phyloP scores from a whole-genome alignment of 768 basidiomycete genomes.

The Amanita pseudoporphyria region DNA sequence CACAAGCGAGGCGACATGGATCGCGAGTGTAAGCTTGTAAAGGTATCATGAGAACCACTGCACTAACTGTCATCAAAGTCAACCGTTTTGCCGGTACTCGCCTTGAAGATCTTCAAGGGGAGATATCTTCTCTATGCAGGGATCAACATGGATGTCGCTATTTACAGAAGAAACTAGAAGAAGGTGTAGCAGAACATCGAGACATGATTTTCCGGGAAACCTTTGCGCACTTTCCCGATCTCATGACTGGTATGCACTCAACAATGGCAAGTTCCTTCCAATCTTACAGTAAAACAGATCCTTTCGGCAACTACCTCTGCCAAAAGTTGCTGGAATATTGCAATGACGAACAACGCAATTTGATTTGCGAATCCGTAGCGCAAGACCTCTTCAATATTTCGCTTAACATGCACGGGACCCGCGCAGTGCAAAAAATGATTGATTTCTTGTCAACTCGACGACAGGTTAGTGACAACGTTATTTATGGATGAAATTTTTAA shows the following conservation, averaged over 20 bases:
- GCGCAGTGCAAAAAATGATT: conserved; percentile 99
- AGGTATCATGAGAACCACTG: neutral
- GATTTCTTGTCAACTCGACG: conserved; percentile 94
- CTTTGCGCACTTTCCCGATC: conserved; percentile 92
- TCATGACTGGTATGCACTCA: conserved; percentile 75
- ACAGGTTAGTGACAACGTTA: conserved; percentile 54
- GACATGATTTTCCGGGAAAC: conserved; percentile 99
- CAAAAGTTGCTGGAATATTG: conserved; percentile 96
- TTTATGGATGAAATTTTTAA: conserved; percentile 21
- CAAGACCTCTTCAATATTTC: conserved; percentile 97
- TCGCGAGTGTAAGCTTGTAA: conserved; percentile 53
- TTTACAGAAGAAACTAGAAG: conserved; percentile 97
- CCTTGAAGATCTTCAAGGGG: conserved; percentile 91
- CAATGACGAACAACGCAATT: conserved; percentile 93
- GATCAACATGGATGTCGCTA: conserved; percentile 99
- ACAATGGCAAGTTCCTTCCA: conserved; percentile 12
- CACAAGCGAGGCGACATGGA: conserved; percentile 93
- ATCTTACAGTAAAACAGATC: conserved; percentile 43
- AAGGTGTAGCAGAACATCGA: conserved; percentile 89
- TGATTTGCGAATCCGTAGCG: conserved; percentile 96
- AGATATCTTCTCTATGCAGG: conserved; percentile 91
- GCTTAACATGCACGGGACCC: conserved; percentile 98
- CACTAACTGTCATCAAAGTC: conserved; percentile 28
- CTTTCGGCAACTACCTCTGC: conserved; percentile 98
- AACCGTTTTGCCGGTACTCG: conserved; percentile 96